Base-by-base conservation (phyloP, 805 yeast genomes). In the Hagleromyces aurorensis region DNA sequence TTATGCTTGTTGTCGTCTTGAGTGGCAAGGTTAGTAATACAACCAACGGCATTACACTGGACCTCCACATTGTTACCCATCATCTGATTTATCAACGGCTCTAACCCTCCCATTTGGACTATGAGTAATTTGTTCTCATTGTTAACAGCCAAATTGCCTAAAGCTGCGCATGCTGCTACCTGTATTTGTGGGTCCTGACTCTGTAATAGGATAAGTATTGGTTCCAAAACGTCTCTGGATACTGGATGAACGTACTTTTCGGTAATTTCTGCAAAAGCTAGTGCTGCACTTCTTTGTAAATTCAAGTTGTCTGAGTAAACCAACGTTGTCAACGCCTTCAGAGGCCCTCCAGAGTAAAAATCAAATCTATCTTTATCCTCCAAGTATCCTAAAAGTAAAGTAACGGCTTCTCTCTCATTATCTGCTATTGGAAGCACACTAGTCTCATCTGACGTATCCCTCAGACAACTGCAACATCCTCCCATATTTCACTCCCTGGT, bases 11-110 rank as follows among this genome's bases (percentile, higher is more conserved):
- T 91, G 50, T 85, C 95, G 59, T 91, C 99, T 61, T 84, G 95
- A 5, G 98, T 91, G 6, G 98, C 98, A 58, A 91, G 72, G 55
- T 91, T 91, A 20, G 99, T 91, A 52, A 91, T 87, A 57, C 98
- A 91, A 11, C 99, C 99, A 34, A 91, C 98, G 3, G 99, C 98
- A 55, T 91, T 91, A 60, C 99, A 91, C 62, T 91, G 98, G 21
- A 91, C 97, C 59, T 91, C 99, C 35, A 91, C 94, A 51, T 91
- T 91, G 32, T 91, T 74, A 23, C 94, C 80, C 80, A 85, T 80
- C 99, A 91, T 91, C 62, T 91, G 98, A 57, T 93, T 78, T 47
- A 91, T 91, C 25, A 91, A 71, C 4, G 97, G 97, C 41, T 87
- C 95, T 34, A 91, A 70, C 2, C 97, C 98, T 16, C 97, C 97